Base-by-base conservation (phyloP, 1,284 basidiomycete genomes). In the Microbotryomycetes sp. region DNA sequence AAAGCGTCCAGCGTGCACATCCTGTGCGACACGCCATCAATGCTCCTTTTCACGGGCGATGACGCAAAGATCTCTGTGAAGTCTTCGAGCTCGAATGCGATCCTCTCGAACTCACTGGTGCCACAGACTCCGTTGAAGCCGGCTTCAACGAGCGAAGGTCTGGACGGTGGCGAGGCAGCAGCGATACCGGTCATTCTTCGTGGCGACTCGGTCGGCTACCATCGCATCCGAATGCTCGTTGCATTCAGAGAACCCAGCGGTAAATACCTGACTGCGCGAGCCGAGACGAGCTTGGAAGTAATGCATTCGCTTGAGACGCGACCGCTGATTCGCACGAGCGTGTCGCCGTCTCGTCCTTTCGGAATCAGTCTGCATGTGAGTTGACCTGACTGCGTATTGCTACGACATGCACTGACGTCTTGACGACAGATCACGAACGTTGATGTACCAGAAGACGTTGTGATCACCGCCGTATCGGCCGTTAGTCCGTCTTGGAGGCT, bases 1-100 rank as follows among this genome's bases (percentile, higher is more conserved):
- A 63, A 51, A 0, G 45, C 78, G 15, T 60, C 59, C 12, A 63
- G 70, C 26, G 29, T 79, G n/a, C 62, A 68, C 49, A 60, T 76
- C 46, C 54, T 77, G 1, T 65, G 66, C 48, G 72, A 63, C 32
- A 65, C 73, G 4, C 66, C 66, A 2, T 70, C 70, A 5, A 60
- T 72, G 16, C 54, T 74, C 9, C n/a, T 56, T 32, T 50, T 58
- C 25, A 47, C 19, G 36, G 23, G 25, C 7, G 54, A 22, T 23
- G 16, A 42, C 52, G 28, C n/a, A n/a, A n/a, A n/a, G n/a, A n/a
- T 54, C 50, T 48, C 30, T 16, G 29, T 12, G 22, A 23, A 30
- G 22, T 2, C n/a, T 15, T 22, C 16, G 45, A 47, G n/a, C 22
- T 22, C 15, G 15, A 45, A 12, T 23, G 4, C 3, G 29, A 45